Conservation (phyloP, 225 moss, liverwort and hornwort genomes). For the Bryoerythrophyllum caledonicum region DNA sequence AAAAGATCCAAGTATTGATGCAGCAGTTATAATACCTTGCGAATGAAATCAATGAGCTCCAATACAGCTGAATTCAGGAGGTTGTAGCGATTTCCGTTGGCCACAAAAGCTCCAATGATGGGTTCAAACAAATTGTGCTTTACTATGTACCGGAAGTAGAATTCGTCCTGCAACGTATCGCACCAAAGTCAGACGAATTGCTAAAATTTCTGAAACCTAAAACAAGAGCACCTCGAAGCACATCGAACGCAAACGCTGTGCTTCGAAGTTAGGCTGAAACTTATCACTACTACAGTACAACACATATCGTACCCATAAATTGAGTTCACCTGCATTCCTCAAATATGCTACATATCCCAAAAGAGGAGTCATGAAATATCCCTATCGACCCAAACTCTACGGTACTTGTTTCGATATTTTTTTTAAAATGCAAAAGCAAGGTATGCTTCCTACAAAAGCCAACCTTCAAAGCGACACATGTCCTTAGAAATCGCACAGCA, state of each 20-base stretch:
- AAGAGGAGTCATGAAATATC: slow-evolving; percentile 20
- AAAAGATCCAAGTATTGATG: neutral
- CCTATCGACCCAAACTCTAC: slow-evolving; percentile 20
- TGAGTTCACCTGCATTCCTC: slow-evolving; percentile 18
- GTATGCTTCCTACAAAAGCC: slow-evolving; percentile 38
- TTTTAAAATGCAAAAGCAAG: slow-evolving; percentile 41
- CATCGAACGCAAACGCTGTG: slow-evolving; percentile 17
- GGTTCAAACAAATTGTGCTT: slow-evolving; percentile 98
- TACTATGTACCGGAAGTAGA: slow-evolving; percentile 91
- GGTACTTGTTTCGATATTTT: slow-evolving; percentile 15
- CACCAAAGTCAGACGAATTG: slow-evolving; percentile 18
- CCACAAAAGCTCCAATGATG: slow-evolving; percentile 85
- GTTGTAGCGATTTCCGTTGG: slow-evolving; percentile 96
- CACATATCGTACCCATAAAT: slow-evolving; percentile 12
- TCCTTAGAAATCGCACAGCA: slow-evolving; percentile 95
- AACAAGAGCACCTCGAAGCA: slow-evolving; percentile 7
- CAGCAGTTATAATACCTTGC: slow-evolving; percentile 53
- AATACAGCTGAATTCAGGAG: slow-evolving; percentile 97
- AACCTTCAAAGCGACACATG: slow-evolving; percentile 93
- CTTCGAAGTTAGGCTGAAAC: slow-evolving; percentile 7
- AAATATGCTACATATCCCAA: slow-evolving; percentile 24
- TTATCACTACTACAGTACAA: slow-evolving; percentile 21
- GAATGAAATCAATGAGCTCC: slow-evolving; percentile 96
- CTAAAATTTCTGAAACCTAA: slow-evolving; percentile 10
- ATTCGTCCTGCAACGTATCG: slow-evolving; percentile 80